A percentile compares a stretch with the other conserved stretches of the same genome.
Conservation (phyloP, 441 rosid genomes). For the Pelargonium hybrid region DNA sequence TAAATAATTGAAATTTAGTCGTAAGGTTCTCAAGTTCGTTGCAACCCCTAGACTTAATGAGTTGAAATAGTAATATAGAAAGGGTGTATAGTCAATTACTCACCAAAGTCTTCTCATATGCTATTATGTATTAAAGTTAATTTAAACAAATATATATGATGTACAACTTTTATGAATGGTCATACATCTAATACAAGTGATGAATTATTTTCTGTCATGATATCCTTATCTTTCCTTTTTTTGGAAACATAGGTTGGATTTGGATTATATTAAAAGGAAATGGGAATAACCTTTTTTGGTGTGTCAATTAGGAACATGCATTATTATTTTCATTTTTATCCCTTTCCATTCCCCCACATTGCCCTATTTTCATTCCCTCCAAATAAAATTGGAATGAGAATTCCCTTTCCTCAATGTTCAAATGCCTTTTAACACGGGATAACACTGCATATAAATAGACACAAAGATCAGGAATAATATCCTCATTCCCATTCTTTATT, state of each 20-base stretch:
- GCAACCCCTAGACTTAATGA: neutral
- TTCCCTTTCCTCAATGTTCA: neutral
- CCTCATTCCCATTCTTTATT: neutral
- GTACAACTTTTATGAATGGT: neutral
- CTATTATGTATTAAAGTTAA: neutral
- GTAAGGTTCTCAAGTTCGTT: neutral
- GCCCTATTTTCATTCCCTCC: neutral
- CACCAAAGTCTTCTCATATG: neutral
- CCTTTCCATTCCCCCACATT: too few species aligned
- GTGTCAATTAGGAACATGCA: neutral
- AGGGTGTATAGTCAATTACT: neutral
- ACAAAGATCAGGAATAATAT: neutral
- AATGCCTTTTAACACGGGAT: neutral
- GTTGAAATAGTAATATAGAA: neutral
- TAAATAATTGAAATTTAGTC: slow-evolving; percentile 8
- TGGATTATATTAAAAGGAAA: neutral
- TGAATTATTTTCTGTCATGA: neutral
- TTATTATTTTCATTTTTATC: too few species aligned
- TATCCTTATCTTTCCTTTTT: neutral
- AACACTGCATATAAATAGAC: neutral
- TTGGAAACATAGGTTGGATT: neutral
- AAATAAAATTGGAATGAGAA: neutral
- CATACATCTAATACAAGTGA: neutral
- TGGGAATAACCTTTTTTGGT: neutral
- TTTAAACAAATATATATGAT: neutral